These are phyloP conservation scores for Schizosaccharomyces lindneri DNA, from an alignment of 805 yeast genomes.

Conservation along the genomic window DNA sequence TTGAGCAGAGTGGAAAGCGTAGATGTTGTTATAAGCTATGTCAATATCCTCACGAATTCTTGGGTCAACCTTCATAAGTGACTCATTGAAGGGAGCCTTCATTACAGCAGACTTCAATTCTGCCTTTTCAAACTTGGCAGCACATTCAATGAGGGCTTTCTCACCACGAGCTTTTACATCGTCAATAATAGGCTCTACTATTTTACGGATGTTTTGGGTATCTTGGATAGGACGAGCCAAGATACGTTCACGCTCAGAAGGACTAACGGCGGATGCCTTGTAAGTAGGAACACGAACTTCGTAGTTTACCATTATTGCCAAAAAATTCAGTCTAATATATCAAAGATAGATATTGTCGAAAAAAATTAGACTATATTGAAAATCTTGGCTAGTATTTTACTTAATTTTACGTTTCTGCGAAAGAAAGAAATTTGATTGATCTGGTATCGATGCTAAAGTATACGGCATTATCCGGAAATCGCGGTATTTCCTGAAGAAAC, in stretches of 20 bases:
- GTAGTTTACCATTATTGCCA: not conserved
- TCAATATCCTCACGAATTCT: constrained; percentile 71
- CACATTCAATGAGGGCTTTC: constrained; percentile 61
- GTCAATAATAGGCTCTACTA: constrained; percentile 73
- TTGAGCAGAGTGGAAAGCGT: constrained; percentile 85
- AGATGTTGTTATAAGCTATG: constrained; percentile 66
- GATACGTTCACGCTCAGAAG: constrained; percentile 17
- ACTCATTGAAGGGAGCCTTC: constrained; percentile 65
- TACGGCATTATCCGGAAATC: too few relatives aligned
- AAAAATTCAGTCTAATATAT: too few relatives aligned
- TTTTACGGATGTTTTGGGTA: constrained; percentile 73
- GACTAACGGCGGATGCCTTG: not conserved
- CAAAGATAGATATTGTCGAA: too few relatives aligned
- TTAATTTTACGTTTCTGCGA: too few relatives aligned
- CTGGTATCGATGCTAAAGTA: too few relatives aligned
- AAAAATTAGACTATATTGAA: too few relatives aligned
- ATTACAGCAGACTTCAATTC: constrained; percentile 45
- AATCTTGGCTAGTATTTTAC: too few relatives aligned
- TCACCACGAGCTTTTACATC: constrained; percentile 62
- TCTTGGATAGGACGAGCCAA: constrained; percentile 87
- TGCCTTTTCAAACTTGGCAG: constrained; percentile 80
- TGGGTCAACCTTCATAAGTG: constrained; percentile 44
- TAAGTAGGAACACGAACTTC: not conserved
- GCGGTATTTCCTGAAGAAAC: too few relatives aligned
- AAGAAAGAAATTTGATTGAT: too few relatives aligned